Evolutionary conservation across 768 basidiomycete genomes (phyloP).

Genomic region (Suillus paluster): DNA sequence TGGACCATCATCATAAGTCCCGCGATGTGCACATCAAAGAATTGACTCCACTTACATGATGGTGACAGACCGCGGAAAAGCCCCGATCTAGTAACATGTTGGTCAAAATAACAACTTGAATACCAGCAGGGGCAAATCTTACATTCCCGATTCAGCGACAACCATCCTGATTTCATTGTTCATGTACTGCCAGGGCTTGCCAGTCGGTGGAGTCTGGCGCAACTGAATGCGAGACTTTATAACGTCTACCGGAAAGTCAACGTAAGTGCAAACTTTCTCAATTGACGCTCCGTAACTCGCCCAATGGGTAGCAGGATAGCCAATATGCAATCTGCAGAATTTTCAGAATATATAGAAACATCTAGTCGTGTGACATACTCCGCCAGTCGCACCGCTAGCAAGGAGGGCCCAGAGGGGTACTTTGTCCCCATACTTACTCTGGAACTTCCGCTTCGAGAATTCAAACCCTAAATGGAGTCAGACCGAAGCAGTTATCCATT

Average conservation of each 20-base stretch:
- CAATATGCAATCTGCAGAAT: slow-evolving; percentile 78
- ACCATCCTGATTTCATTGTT: slow-evolving; percentile 67
- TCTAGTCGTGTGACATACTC: slow-evolving; percentile 50
- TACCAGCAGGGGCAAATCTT: slow-evolving; percentile 34
- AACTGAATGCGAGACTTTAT: slow-evolving; percentile 92
- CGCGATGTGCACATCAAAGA: neutral
- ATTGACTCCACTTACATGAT: slow-evolving; percentile 56
- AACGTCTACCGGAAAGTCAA: slow-evolving; percentile 57
- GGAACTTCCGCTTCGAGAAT: slow-evolving; percentile 81
- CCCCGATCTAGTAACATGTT: slow-evolving; percentile 47
- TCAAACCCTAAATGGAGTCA: slow-evolving; percentile 67
- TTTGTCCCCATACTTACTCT: slow-evolving; percentile 60
- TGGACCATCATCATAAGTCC: neutral
- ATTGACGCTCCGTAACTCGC: slow-evolving; percentile 37
- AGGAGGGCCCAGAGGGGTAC: slow-evolving; percentile 87
- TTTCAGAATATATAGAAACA: slow-evolving; percentile 8
- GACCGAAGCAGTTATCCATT: neutral
- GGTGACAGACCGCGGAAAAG: slow-evolving; percentile 78
- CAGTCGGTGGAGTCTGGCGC: slow-evolving; percentile 69
- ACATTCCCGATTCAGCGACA: slow-evolving; percentile 75
- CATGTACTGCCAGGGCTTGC: slow-evolving; percentile 81
- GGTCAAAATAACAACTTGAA: neutral
- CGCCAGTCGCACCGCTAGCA: slow-evolving; percentile 82
- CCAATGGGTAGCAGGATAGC: slow-evolving; percentile 91
- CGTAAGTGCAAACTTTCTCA: neutral